These are phyloP conservation scores for Astragalus membranaceus DNA, from an alignment of 306 rosid species.

Conservation along the genomic window DNA sequence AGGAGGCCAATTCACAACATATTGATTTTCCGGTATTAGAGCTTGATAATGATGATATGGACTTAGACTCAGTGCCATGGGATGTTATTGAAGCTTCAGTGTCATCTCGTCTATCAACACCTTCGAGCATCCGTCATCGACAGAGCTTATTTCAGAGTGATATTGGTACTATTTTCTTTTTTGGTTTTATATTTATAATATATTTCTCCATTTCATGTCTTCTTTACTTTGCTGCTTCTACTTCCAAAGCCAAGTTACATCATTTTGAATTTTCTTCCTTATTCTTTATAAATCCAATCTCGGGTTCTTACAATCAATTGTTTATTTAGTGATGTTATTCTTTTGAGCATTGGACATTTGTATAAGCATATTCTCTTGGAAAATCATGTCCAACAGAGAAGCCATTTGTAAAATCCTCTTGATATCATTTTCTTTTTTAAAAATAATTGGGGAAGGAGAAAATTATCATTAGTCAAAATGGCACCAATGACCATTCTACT, in stretches of 20 bases:
- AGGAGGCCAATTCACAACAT: neutral
- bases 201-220: neutral
- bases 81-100: neutral
- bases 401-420: neutral
- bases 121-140: neutral
- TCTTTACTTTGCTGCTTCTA: conserved; percentile 4
- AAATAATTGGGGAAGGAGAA: no score
- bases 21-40: neutral
- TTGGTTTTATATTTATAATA: no score
- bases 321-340: neutral
- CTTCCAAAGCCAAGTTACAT: neutral
- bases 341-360: neutral
- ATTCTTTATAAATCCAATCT: neutral
- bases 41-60: neutral
- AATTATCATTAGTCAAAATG: no score
- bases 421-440: no score
- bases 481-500: no score
- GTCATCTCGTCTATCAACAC: neutral
- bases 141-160: conserved; percentile 1
- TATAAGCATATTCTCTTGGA: neutral
- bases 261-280: neutral
- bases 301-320: neutral
- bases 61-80: conserved; percentile 3
- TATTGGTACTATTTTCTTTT: neutral
- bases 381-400: neutral